Base-by-base conservation (phyloP, 1,284 basidiomycete species). In the Grifola frondosa region DNA sequence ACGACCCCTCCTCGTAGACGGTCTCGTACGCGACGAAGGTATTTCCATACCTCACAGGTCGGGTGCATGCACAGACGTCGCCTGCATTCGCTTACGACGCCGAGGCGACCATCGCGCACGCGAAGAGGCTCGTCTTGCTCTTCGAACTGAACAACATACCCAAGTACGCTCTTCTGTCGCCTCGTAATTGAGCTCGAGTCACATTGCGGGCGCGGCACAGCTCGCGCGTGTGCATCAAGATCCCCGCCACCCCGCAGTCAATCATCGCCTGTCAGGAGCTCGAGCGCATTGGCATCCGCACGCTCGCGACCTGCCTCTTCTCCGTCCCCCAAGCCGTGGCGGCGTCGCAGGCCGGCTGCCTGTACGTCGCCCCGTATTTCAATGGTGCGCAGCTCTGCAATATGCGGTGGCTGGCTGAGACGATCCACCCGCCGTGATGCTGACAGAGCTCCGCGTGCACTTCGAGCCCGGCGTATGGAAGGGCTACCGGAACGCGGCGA, bases 181-280 rank as follows among this genome's bases (percentile, higher is more conserved):
- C 17, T 9, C 37, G 30, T 24, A 16, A 22, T 20, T 37, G 21
- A 23, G 33, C 30, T 17, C 20, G 26, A 13, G n/a, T 20, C 22
- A 16, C 26, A 22, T 26, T 20, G 22, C n/a, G 4, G 20, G 9
- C 21, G 19, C 22, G 32, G 11, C 33, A 20, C 44, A 75, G 72
- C 40, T 61, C 65, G 11, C 64, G 73, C 5, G 71, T 76, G 4
- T 75, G 72, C 54, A 73, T 78, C 60, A 78, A 78, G 52, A 76
- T 77, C 26, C 75, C 73, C 8, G 63, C 68, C 6, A 75, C 73
- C 0, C 69, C 73, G 1, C 69, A 74, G 53, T 68, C 68, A 3
- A 55, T 74, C 36, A 35, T 75, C 6, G 74, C 75, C 1, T 76
- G 74, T 52, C 63, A 65, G 24, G 50, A 66, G 21, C 65, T 77